Base-by-base conservation (phyloP, 805 yeast species). In the Wickerhamomyces bisporus region DNA sequence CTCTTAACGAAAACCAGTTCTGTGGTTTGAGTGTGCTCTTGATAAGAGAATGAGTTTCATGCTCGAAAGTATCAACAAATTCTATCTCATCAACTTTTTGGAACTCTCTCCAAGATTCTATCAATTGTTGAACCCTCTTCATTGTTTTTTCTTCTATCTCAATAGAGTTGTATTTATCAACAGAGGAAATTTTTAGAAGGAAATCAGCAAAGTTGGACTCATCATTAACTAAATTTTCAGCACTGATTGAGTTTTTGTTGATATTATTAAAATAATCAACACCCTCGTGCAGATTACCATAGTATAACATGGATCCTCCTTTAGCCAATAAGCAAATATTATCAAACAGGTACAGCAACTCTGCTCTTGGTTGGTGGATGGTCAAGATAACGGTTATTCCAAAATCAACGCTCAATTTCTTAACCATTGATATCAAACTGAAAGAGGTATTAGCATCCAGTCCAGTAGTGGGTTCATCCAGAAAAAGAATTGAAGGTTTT, bases 391-490 rank as follows among this genome's bases (percentile, higher is more conserved):
- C 70, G 0, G 93, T 82, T 40, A 86, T 75, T 0, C 91, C 89
- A 30, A 66, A 70, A 12, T 62, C 58, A 1, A 85, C 78, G 23
- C 51, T 45, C 26, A 81, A 63, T 40, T 73, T 68, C 46, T 77
- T 73, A 38, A 87, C 67, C 0, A 86, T 75, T 32, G 70, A 64
- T 13, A 86, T 72, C 26, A 86, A 64, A 39, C 78, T 62, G 45
- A 69, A 73, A 0, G 95, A 89, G 11, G 88, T 79, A 43, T 77
- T 78, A 5, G 94, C 79, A 58, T 86, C 95, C 25, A 86, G 61
- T 1, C 95, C 95, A 0, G 95, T 86, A 1, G 95, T 86, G 6
- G 95, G 95, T 50, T 86, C 95, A 57, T 86, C 96, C 30, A 86
- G 60, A 50, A 86, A 86, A 42, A 87, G 59, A 2, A 86, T 64